These are phyloP conservation scores for Perkinsela sp. DNA, from an alignment of 208 protist species.

Conservation along the genomic window DNA sequence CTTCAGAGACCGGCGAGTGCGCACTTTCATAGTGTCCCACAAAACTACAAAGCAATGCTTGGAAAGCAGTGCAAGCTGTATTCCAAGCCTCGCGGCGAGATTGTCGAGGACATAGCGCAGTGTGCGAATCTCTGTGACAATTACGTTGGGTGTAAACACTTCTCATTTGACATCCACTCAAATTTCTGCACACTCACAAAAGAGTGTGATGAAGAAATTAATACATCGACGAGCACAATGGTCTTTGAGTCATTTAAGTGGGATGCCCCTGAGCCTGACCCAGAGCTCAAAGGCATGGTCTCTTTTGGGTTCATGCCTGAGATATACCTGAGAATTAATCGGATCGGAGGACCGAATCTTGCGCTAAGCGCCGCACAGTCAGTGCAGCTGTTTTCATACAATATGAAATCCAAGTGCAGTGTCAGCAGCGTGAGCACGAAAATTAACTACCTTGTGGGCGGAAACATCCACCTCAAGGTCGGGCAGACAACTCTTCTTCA, in stretches of 20 bases:
- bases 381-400: neutral
- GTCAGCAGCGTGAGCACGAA: neutral
- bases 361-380: neutral
- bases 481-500: neutral
- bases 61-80: neutral
- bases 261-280: neutral
- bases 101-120: neutral
- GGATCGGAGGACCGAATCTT: neutral
- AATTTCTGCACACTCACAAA: neutral
- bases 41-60: neutral
- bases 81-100: neutral
- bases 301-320: slow-evolving; percentile 1
- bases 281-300: neutral
- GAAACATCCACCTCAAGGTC: neutral
- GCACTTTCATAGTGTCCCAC: neutral
- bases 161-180: neutral
- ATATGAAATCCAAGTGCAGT: neutral
- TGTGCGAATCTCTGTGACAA: neutral
- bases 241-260: neutral
- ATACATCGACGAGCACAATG: neutral
- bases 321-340: neutral
- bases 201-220: neutral
- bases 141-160: neutral
- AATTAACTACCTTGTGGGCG: neutral
- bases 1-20: neutral